phyloP scores from a whole-genome alignment of 345 rosid species.

The Dipteronia dyeriana region DNA sequence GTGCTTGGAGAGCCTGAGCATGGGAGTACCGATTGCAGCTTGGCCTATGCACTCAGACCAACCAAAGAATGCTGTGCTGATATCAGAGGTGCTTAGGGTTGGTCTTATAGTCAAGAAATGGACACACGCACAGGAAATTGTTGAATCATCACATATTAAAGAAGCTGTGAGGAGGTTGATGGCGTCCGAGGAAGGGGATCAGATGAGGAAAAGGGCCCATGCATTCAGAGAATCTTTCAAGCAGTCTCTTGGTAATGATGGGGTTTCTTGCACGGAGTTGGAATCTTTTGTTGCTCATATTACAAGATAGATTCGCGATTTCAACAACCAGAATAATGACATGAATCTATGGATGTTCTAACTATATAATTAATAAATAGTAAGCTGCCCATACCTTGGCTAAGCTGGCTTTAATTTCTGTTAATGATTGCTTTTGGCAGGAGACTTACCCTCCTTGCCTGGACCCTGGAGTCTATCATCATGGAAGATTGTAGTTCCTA shows the following conservation, averaged over 20 bases:
- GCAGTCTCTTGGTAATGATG: not conserved
- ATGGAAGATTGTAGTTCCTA: no score
- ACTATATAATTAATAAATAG: not conserved
- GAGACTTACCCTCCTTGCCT: no score
- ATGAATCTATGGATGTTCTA: not conserved
- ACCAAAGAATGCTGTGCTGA: constrained; percentile 3
- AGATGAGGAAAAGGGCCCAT: not conserved
- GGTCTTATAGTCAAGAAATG: constrained; percentile 8
- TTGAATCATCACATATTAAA: not conserved
- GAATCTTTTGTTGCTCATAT: constrained; percentile 9
- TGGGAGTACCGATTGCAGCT: constrained; percentile 17
- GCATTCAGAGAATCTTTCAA: not conserved
- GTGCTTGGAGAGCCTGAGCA: constrained; percentile 7
- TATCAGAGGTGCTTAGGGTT: constrained; percentile 6
- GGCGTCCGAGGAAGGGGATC: not conserved
- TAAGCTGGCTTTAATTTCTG: no score
- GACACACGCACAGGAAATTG: not conserved
- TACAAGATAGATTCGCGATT: not conserved
- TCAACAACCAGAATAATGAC: not conserved
- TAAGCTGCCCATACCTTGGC: no score
- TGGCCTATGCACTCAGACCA: constrained; percentile 26
- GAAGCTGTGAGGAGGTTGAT: constrained; percentile 7
- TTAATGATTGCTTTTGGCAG: no score
- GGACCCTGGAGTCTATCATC: no score
- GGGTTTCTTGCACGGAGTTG: not conserved